These are phyloP conservation scores for Hypseocharis bilobata DNA, from an alignment of 441 rosid species.

Conservation along the genomic window DNA sequence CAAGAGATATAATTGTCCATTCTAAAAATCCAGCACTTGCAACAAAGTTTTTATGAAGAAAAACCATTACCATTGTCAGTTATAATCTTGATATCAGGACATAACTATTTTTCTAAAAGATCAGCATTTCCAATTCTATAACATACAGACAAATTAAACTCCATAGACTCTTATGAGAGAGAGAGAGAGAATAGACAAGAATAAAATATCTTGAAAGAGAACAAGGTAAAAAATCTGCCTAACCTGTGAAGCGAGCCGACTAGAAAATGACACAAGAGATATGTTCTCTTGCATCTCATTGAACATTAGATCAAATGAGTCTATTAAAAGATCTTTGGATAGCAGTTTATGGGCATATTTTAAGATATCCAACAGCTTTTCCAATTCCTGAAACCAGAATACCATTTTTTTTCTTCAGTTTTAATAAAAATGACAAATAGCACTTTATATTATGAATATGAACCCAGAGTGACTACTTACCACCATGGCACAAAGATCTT, in stretches of 20 bases:
- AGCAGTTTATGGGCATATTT: constrained; percentile 76
- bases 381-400: constrained; percentile 67
- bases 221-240: constrained; percentile 17
- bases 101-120: not conserved
- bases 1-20: constrained; percentile 3
- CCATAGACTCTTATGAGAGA: too few species aligned
- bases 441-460: constrained; percentile 4
- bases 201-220: constrained; percentile 6
- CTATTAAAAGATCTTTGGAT: constrained; percentile 71
- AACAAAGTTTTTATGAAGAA: too few species aligned
- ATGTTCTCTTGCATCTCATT: constrained; percentile 96
- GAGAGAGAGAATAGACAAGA: constrained; percentile 1
- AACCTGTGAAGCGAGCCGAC: constrained; percentile 98
- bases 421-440: constrained; percentile 8
- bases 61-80: too few species aligned
- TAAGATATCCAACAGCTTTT: constrained; percentile 66
- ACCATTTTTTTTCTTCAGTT: constrained; percentile 17
- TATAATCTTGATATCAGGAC: not conserved
- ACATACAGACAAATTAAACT: not conserved
- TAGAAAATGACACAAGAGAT: constrained; percentile 90
- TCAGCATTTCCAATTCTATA: not conserved
- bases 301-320: constrained; percentile 74
- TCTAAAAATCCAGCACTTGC: not conserved
- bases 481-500: constrained; percentile 89
- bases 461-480: constrained; percentile 33